Evolutionary conservation across 1,139 yeast species (phyloP).

Genomic region (Saccharomycopsis crataegensis): DNA sequence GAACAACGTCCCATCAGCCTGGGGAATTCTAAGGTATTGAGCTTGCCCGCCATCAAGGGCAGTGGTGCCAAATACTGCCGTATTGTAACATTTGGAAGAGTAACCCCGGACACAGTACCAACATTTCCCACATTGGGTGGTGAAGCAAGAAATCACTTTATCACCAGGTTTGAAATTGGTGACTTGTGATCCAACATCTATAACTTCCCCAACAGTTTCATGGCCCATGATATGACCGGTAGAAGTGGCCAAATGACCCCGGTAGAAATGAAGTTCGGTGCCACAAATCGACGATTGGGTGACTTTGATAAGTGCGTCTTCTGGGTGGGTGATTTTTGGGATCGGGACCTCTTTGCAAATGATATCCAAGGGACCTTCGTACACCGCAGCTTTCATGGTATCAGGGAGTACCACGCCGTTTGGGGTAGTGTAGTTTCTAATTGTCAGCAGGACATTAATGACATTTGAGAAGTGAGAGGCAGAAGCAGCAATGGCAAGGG

Average conservation of each 20-base stretch:
- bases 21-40: slow-evolving; percentile 51
- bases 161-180: slow-evolving; percentile 36
- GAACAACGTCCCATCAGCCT: slow-evolving; percentile 44
- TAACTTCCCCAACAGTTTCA: slow-evolving; percentile 41
- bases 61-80: slow-evolving; percentile 48
- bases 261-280: slow-evolving; percentile 52
- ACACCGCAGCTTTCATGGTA: slow-evolving; percentile 51
- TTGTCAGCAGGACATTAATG: neutral
- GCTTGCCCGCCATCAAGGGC: slow-evolving; percentile 56
- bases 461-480: no score
- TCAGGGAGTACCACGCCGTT: slow-evolving; percentile 7
- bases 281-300: slow-evolving; percentile 54
- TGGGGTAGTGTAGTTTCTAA: neutral
- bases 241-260: slow-evolving; percentile 43
- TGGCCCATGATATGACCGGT: slow-evolving; percentile 44
- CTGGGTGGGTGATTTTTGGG: slow-evolving; percentile 35
- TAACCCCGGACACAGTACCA: slow-evolving; percentile 48
- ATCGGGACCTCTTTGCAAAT: slow-evolving; percentile 36
- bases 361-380: slow-evolving; percentile 42
- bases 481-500: no score
- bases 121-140: slow-evolving; percentile 50
- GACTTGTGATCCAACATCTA: slow-evolving; percentile 33
- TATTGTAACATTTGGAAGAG: slow-evolving; percentile 44
- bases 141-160: slow-evolving; percentile 43
- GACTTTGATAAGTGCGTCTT: slow-evolving; percentile 47